Base-by-base conservation (phyloP, 805 yeast genomes). In the Blastobotrys chiropterorum region DNA sequence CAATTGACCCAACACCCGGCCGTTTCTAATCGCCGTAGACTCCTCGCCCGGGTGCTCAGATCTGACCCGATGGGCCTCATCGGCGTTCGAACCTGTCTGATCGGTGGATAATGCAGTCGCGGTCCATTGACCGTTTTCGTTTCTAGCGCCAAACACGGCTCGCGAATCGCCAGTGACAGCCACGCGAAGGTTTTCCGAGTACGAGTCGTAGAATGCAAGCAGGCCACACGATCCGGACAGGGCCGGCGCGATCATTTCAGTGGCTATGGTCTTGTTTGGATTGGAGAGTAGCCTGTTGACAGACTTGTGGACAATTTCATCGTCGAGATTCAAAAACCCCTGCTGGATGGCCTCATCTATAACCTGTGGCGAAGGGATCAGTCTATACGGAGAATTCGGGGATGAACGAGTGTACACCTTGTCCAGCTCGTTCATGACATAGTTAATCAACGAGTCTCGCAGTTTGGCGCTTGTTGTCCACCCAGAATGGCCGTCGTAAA, bases 121-220 rank as follows among this genome's bases (percentile, higher is more conserved):
- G 1, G 90, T 83, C 97, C 98, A 94, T 48, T 76, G 74, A 53
- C 86, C 87, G 16, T 72, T 67, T 39, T 74, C 80, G 19, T 57
- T 58, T 19, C 62, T 57, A 50, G 82, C 73, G 5, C 97, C 96
- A 40, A 92, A 72, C 17, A 94, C 78, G 0, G 97, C 97, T 56
- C 99, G 76, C 0, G 97, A 90, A 66, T 94, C 99, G 48, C 99
- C 99, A 0, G 98, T 82, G 3, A 92, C 95, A 0, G 99, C 98
- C 38, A 94, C 95, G 58, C 88, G 83, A 59, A 94, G 75, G 30
- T 77, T 69, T 50, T 81, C 77, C 20, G 88, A 73, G 49, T 78
- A 77, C 0, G 96, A 81, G 68, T 94, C 97, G 69, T 85, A 94
- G 61, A 88, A 83, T 2, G 96, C 81, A 53, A 94, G 73, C 56